Percentiles rank a stretch among this genome's conserved stretches.
Evolutionary conservation across 768 basidiomycete genomes (phyloP).

Genomic region (Collybia mongolica): DNA sequence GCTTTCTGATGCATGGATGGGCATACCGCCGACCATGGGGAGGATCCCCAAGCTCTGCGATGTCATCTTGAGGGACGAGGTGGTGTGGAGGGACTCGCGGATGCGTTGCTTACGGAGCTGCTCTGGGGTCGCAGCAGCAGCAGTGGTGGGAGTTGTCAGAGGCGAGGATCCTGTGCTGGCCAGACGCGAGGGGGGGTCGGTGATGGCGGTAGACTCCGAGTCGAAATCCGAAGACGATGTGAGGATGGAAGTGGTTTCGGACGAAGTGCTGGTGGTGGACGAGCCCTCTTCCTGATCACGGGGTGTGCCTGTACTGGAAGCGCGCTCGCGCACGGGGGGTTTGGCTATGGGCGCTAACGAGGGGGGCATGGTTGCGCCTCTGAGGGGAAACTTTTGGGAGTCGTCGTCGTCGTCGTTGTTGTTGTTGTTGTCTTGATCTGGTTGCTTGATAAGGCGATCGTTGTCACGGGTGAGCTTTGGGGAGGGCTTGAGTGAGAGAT

Average conservation of each 20-base stretch:
- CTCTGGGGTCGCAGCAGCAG: slow-evolving; percentile 13
- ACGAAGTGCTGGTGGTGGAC: slow-evolving; percentile 34
- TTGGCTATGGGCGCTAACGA: slow-evolving; percentile 21
- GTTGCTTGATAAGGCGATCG: slow-evolving; percentile 3
- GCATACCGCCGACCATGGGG: slow-evolving; percentile 20
- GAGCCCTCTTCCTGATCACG: slow-evolving; percentile 28
- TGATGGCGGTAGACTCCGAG: slow-evolving; percentile 45
- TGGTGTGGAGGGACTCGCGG: slow-evolving; percentile 16
- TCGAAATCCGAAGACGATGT: slow-evolving; percentile 31
- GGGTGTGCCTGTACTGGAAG: slow-evolving; percentile 30
- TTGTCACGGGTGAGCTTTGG: slow-evolving; percentile 27
- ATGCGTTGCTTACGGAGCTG: slow-evolving; percentile 10
- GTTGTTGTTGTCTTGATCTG: slow-evolving; percentile 10
- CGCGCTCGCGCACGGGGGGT: slow-evolving; percentile 27
- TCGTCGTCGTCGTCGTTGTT: too few species aligned
- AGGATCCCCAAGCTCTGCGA: slow-evolving; percentile 37
- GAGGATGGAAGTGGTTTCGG: slow-evolving; percentile 45
- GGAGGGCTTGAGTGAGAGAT: slow-evolving; percentile 58
- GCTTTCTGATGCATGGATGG: slow-evolving; percentile 33
- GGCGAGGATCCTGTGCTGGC: slow-evolving; percentile 25
- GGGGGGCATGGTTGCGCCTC: slow-evolving; percentile 36
- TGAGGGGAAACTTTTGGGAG: slow-evolving; percentile 19
- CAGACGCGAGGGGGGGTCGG: slow-evolving; percentile 47
- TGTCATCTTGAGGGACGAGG: slow-evolving; percentile 10
- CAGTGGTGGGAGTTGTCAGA: slow-evolving; percentile 24